Evolutionary conservation across 148 eudicot species (phyloP).

Genomic region (Pouteria glomerata): DNA sequence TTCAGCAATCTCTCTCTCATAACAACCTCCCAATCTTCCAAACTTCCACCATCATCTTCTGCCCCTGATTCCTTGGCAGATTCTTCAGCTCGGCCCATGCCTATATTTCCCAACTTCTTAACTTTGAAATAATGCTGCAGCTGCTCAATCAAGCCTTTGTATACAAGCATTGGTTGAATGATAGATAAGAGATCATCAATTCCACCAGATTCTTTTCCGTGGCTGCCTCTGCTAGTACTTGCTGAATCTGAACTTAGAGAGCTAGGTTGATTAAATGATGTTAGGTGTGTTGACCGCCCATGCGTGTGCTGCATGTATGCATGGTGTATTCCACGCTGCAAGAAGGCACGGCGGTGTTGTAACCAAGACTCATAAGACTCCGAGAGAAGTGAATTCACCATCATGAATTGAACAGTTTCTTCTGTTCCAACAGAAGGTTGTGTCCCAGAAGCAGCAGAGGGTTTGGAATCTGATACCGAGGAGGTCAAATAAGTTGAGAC

Average conservation of each 20-base stretch:
- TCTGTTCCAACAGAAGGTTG: conserved; percentile 64
- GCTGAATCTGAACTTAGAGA: conserved; percentile 22
- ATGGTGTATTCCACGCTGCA: conserved; percentile 94
- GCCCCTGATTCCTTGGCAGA: conserved; percentile 32
- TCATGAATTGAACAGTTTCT: conserved; percentile 95
- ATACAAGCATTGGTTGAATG: conserved; percentile 93
- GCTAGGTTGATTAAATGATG: conserved; percentile 27
- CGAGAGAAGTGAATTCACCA: conserved; percentile 89
- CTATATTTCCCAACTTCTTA: conserved; percentile 28
- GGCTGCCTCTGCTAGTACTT: conserved; percentile 17
- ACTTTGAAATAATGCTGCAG: conserved; percentile 79
- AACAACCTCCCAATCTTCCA: conserved; percentile 80
- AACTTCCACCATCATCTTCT: conserved; percentile 42
- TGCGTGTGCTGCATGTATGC: conserved; percentile 85
- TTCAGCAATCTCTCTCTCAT: conserved; percentile 83
- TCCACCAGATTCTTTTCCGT: conserved; percentile 17
- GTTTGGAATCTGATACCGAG: conserved; percentile 44
- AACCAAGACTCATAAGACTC: conserved; percentile 94
- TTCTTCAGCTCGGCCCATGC: conserved; percentile 13
- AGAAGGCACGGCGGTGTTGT: conserved; percentile 73
- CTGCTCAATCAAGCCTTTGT: conserved; percentile 92
- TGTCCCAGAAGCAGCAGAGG: conserved; percentile 33
- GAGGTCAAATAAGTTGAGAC: conserved; percentile 63
- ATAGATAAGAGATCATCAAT: conserved; percentile 50
- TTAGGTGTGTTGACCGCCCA: conserved; percentile 43